These are phyloP conservation scores for Candida germanica DNA, from an alignment of 805 yeast species.

Conservation along the genomic window DNA sequence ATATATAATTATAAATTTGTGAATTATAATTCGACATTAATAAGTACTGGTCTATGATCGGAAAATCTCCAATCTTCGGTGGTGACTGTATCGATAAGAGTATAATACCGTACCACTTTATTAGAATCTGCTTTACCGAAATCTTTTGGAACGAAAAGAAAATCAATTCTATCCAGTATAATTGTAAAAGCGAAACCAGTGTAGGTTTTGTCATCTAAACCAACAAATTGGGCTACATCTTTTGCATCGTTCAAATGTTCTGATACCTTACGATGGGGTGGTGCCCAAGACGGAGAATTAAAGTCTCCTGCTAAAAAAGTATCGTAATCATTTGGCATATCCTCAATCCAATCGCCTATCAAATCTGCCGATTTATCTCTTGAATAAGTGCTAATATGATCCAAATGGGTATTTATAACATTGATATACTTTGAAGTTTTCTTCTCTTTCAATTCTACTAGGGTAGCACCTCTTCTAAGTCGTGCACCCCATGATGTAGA, in stretches of 20 bases:
- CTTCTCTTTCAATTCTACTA: constrained; percentile 31
- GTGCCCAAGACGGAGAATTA: constrained; percentile 34
- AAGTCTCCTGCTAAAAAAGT: constrained; percentile 53
- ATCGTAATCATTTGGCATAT: constrained; percentile 28
- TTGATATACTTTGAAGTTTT: constrained; percentile 48
- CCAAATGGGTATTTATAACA: constrained; percentile 48
- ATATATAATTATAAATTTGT: too few species aligned
- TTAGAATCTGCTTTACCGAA: constrained; percentile 1
- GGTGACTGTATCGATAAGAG: constrained; percentile 30
- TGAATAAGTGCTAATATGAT: constrained; percentile 44
- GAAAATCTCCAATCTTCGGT: constrained; percentile 35
- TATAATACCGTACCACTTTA: constrained; percentile 22
- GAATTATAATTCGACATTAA: constrained; percentile 12
- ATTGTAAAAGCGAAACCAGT: constrained; percentile 34
- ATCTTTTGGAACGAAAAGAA: constrained; percentile 31
- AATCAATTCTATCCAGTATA: constrained; percentile 35
- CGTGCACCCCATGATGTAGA: constrained; percentile 43
- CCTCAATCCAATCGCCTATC: constrained; percentile 37
- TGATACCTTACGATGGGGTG: constrained; percentile 30
- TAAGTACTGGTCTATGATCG: constrained; percentile 46
- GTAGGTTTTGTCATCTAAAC: constrained; percentile 29
- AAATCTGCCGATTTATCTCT: constrained; percentile 45
- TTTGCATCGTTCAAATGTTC: constrained; percentile 20
- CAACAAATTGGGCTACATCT: constrained; percentile 25
- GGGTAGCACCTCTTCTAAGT: constrained; percentile 36